Evolutionary conservation across 2,329 filamentous ascomycete species (phyloP), one percentile per base, ranked within the genome.

Genomic region (Ilyonectria mors-panacis): DNA sequence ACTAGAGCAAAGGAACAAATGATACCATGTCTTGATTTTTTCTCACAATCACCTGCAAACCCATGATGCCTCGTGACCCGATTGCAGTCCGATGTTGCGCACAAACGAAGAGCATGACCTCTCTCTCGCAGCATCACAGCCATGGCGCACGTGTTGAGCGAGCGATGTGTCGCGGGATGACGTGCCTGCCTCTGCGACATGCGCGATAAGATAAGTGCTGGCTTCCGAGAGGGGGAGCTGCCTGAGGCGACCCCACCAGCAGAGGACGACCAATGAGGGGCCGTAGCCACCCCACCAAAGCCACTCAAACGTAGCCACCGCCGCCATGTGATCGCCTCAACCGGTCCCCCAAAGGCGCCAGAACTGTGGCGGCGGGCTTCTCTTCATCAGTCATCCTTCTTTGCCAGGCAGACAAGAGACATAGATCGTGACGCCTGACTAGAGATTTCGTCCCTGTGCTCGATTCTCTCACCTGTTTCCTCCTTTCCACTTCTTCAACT

Each of bases 311-410:
- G 23, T 39, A 63, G 59, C 66, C 68, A 59, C 69, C 68, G 53
- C 58, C 73, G 65, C 71, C 77, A 77, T 78, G 77, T 78, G 77
- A 78, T 77, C 68, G 75, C 60, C 65, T 75, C 71, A 37, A 70
- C 59, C 72, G 63, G 51, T 59, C 50, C 44, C 23, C 53, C 44
- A 44, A 65, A 59, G 59, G 59, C 44, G 35, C 62, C 37, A 64
- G 58, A 64, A 58, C 65, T 65, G 35, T 53, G 30, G 17, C 53
- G 59, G 66, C 53, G 59, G 66, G 66, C 54, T 44, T 35, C 21
- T 44, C 59, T 57, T 57, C 58, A 47, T 30, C 66, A 39, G 57
- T 53, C 63, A 67, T 47, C 65, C 68, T 66, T 59, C 63, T 39
- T 42, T 13, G 23, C 53, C 63, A 66, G 67, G 61, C 59, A 66